Base-by-base conservation (phyloP, 176 grass and related monocot genomes). In the Aegilops longissima region DNA sequence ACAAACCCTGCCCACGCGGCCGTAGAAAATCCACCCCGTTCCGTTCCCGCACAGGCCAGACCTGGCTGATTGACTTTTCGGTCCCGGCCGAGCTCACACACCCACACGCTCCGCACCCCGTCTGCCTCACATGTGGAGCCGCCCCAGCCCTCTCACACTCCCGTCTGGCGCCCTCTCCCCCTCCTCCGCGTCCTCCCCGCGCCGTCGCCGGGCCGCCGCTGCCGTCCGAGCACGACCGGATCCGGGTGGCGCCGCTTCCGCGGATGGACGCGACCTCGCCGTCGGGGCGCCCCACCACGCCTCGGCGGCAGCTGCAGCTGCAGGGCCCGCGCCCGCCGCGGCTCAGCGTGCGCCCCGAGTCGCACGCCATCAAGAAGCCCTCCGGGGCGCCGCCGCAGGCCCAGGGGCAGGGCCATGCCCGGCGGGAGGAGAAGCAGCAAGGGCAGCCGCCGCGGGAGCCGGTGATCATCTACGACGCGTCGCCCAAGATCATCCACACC, bases 401-500 rank as follows among this genome's bases (percentile, higher is more conserved):
- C 4, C 81, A 17, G 51, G 18, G 13, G 1, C 86, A 35, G 3
- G 52, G 5, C 27, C 93, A 73, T 6, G 84, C 65, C 24, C 58
- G 29, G 68, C 34, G 8, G 36, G 79, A 63, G 2, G 52, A 29
- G 9, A 80, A 47, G 24, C 82, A 10, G 25, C 44, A 76, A 45
- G 24, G 1, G 2, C 73, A 1, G 17, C 80, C 61, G 49, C 71
- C 33, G 11, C 68, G 67, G 12, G 86, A 62, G 36, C 96, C 97
- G 6, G 92, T 98, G 20, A 94, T 99, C 84, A 99, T 99, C 94
- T 99, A 96, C 92, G 89, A 95, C 67, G 94, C 93, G 13, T 96
- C 97, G 70, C 97, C 97, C 65, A 99, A 96, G 83, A 64, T 99
- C 65, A 93, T 99, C 85, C 94, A 99, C 87, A 89, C 89, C 35